These are phyloP conservation scores for Schizochytrium sp. DNA, from an alignment of 108 stramenopile genomes.

Conservation along the genomic window DNA sequence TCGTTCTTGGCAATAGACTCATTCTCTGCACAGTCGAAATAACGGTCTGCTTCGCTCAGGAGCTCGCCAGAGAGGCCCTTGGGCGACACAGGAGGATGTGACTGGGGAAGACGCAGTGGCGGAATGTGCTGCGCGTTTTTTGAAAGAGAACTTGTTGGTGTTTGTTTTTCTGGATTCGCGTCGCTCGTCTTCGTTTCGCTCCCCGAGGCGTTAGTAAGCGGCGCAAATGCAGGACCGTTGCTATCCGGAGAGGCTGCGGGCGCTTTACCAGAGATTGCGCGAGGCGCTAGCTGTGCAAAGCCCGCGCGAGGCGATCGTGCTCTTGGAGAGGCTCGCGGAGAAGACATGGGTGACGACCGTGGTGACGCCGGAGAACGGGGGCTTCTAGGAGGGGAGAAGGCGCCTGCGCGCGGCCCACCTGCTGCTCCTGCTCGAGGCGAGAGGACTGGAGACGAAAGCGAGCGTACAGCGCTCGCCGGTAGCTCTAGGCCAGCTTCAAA, in stretches of 20 bases:
- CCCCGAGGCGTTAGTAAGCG: too few species aligned
- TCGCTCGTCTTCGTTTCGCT: too few species aligned
- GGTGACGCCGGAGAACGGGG: conserved; percentile 27
- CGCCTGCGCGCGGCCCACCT: not conserved
- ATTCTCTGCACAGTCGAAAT: not conserved
- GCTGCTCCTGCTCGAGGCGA: conserved; percentile 13
- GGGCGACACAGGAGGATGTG: not conserved
- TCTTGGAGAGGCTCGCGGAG: not conserved
- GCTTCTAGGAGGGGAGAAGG: not conserved
- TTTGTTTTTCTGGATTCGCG: too few species aligned
- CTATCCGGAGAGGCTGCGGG: too few species aligned
- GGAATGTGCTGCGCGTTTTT: not conserved
- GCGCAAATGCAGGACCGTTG: too few species aligned
- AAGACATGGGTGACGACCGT: not conserved
- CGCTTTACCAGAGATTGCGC: not conserved
- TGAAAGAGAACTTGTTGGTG: not conserved
- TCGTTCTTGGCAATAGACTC: not conserved
- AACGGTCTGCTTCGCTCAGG: not conserved
- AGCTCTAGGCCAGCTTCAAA: conserved; percentile 36
- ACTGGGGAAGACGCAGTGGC: not conserved
- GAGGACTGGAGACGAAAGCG: conserved; percentile 30
- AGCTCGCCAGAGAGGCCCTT: not conserved
- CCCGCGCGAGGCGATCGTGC: conserved; percentile 16
- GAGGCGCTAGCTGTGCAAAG: not conserved
- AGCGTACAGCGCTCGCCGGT: conserved; percentile 15